Evolutionary conservation across 306 rosid species (phyloP).

Genomic region (Mucuna pruriens): DNA sequence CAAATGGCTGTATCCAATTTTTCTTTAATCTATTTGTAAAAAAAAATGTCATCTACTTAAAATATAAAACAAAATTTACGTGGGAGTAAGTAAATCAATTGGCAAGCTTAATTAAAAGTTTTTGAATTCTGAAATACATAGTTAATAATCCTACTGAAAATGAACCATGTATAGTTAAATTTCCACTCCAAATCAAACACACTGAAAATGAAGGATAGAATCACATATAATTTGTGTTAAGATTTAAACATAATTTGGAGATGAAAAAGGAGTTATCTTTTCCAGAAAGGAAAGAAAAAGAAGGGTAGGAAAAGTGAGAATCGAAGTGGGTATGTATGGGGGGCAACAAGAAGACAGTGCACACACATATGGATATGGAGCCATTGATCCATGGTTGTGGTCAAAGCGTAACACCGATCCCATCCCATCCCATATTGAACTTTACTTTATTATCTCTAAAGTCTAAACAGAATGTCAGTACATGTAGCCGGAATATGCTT

Average conservation of each 20-base stretch:
- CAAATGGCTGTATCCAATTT: too few species aligned
- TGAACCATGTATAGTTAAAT: too few species aligned
- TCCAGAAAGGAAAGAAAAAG: neutral
- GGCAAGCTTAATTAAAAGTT: too few species aligned
- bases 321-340: neutral
- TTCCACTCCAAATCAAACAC: too few species aligned
- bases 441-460: neutral
- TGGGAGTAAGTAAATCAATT: too few species aligned
- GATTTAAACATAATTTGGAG: neutral
- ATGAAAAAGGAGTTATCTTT: neutral
- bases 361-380: too few species aligned
- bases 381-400: neutral
- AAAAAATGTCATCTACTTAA: too few species aligned
- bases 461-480: conserved; percentile 8
- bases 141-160: too few species aligned
- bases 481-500: conserved; percentile 17
- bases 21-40: too few species aligned
- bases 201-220: neutral
- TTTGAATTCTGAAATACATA: too few species aligned
- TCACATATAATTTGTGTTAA: neutral
- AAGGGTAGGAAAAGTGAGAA: conserved; percentile 6
- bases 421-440: neutral
- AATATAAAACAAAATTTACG: too few species aligned
- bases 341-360: conserved; percentile 2
- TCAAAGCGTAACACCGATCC: neutral